Evolutionary conservation across 2,329 filamentous ascomycete genomes (phyloP).

Genomic region (Verticillium dahliae): DNA sequence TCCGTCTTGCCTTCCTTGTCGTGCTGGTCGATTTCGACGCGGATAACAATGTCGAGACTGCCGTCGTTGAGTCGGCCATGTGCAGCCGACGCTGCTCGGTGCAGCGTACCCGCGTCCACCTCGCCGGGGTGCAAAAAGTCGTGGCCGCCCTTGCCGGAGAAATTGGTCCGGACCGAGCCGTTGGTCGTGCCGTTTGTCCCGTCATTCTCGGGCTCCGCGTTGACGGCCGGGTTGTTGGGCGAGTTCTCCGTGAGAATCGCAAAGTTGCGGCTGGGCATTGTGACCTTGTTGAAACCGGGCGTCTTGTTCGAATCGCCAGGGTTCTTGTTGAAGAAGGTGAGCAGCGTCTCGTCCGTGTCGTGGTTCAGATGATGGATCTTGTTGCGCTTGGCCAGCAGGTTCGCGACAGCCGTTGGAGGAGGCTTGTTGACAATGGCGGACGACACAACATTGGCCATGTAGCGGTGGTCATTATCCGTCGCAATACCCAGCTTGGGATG

Average conservation of each 20-base stretch:
- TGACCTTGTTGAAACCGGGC: constrained; percentile 69
- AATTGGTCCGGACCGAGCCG: constrained; percentile 12
- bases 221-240: constrained; percentile 37
- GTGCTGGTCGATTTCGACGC: constrained; percentile 81
- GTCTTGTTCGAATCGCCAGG: constrained; percentile 74
- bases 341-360: constrained; percentile 85
- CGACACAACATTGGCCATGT: constrained; percentile 91
- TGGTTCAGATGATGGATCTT: constrained; percentile 65
- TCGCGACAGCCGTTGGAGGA: constrained; percentile 78
- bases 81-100: constrained; percentile 60
- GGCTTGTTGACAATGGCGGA: constrained; percentile 96
- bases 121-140: constrained; percentile 70
- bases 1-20: constrained; percentile 74
- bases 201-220: constrained; percentile 13
- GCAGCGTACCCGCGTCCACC: constrained; percentile 66
- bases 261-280: constrained; percentile 90
- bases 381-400: constrained; percentile 85
- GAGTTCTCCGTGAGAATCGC: constrained; percentile 85
- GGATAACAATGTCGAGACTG: constrained; percentile 73
- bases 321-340: constrained; percentile 87
- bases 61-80: constrained; percentile 51
- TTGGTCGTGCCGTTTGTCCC: constrained; percentile 8
- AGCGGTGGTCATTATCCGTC: constrained; percentile 78
- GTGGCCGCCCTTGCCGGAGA: constrained; percentile 56
- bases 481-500: constrained; percentile 73